Evolutionary conservation across 306 rosid species (phyloP).

Genomic region (Gleditsia sinensis): DNA sequence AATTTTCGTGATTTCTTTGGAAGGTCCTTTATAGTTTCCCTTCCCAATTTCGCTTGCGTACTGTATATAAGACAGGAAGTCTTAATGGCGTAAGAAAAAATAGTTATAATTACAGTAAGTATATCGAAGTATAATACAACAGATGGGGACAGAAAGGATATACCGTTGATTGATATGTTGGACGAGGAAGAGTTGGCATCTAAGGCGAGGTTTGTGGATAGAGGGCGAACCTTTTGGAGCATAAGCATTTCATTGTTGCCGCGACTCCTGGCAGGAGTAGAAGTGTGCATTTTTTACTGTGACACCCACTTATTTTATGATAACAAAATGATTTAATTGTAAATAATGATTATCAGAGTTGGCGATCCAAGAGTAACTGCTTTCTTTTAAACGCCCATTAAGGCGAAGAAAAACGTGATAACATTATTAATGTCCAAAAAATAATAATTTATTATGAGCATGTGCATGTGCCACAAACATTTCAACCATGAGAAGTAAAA

Average conservation of each 20-base stretch:
- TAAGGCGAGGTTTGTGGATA: not conserved
- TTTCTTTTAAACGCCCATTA: slow-evolving; percentile 36
- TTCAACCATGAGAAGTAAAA: no score
- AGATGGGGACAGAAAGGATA: slow-evolving; percentile 23
- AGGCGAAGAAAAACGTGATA: slow-evolving; percentile 55
- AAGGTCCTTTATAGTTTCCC: slow-evolving; percentile 52
- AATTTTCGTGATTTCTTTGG: slow-evolving; percentile 51
- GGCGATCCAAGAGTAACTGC: slow-evolving; percentile 32
- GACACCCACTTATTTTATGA: slow-evolving; percentile 5
- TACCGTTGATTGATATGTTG: slow-evolving; percentile 21
- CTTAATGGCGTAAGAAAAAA: slow-evolving; percentile 30
- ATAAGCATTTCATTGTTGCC: slow-evolving; percentile 34
- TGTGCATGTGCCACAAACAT: not conserved
- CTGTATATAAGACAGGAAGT: slow-evolving; percentile 54
- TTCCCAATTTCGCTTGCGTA: slow-evolving; percentile 62
- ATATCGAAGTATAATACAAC: slow-evolving; percentile 27
- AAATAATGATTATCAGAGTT: slow-evolving; percentile 31
- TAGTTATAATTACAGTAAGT: slow-evolving; percentile 32
- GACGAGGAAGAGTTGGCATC: slow-evolving; percentile 14
- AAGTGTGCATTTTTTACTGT: slow-evolving; percentile 26
- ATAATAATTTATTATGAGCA: not conserved
- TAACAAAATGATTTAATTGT: slow-evolving; percentile 39
- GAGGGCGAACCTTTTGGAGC: not conserved
- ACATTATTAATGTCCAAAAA: not conserved
- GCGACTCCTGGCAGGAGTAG: not conserved